phyloP scores from a whole-genome alignment of 2,329 filamentous ascomycete species.

The Diaporthe amygdali region DNA sequence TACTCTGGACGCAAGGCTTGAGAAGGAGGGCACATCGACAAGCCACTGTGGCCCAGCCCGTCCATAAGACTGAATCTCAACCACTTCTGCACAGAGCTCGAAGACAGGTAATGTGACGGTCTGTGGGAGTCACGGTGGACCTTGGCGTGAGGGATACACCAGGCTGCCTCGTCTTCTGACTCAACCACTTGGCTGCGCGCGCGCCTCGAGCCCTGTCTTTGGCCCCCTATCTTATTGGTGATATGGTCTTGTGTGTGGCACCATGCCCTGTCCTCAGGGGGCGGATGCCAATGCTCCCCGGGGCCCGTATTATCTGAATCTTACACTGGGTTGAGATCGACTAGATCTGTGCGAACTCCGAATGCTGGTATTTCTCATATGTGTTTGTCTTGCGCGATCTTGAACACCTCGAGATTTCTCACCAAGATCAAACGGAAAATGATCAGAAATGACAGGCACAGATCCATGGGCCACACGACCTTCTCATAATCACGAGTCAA shows the following conservation, averaged over 20 bases:
- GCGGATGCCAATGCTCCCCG: neutral
- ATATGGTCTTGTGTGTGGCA: neutral
- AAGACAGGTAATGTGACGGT: neutral
- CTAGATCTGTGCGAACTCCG: neutral
- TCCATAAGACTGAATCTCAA: neutral
- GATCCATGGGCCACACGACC: neutral
- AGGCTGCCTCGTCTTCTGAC: neutral
- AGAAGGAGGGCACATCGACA: neutral
- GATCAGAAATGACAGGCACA: neutral
- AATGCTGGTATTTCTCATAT: neutral
- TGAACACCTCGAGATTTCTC: neutral
- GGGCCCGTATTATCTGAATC: neutral
- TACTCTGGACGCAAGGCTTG: neutral
- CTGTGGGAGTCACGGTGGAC: neutral
- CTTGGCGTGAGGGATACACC: neutral
- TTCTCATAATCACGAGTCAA: neutral
- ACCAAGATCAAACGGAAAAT: neutral
- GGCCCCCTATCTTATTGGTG: neutral
- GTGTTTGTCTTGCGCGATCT: neutral
- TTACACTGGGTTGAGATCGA: neutral
- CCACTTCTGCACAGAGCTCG: neutral
- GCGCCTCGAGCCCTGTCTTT: neutral
- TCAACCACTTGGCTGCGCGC: neutral
- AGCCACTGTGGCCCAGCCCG: neutral
- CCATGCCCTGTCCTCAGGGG: neutral